Evolutionary conservation across 768 basidiomycete species (phyloP).

Genomic region (Sarcodon sp.): DNA sequence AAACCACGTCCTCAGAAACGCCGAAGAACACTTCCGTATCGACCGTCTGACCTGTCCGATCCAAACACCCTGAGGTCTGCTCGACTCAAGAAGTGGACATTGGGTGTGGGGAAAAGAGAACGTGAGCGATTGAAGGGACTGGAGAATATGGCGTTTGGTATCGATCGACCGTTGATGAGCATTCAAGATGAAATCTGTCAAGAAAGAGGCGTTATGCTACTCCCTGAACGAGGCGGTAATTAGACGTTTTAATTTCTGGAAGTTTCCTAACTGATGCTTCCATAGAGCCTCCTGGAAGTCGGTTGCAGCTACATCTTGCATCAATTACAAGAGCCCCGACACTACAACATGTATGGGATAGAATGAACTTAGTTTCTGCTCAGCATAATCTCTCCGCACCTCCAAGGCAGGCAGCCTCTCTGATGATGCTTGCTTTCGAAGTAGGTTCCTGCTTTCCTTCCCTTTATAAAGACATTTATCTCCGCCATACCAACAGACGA

Average conservation of each 20-base stretch:
- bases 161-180: slow-evolving; percentile 30
- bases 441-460: slow-evolving; percentile 21
- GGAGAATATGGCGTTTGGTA: slow-evolving; percentile 24
- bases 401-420: slow-evolving; percentile 45
- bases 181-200: slow-evolving; percentile 55
- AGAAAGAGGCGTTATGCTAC: slow-evolving; percentile 54
- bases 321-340: slow-evolving; percentile 63
- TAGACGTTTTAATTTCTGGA: neutral
- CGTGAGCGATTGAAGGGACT: slow-evolving; percentile 54
- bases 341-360: slow-evolving; percentile 64
- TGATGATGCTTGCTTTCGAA: slow-evolving; percentile 72
- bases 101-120: slow-evolving; percentile 61
- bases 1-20: slow-evolving; percentile 60
- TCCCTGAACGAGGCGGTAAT: slow-evolving; percentile 56
- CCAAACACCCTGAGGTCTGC: slow-evolving; percentile 43
- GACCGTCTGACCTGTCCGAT: slow-evolving; percentile 45
- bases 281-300: slow-evolving; percentile 57
- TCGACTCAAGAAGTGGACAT: slow-evolving; percentile 62
- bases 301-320: slow-evolving; percentile 60
- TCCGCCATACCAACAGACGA: slow-evolving; percentile 33
- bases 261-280: neutral
- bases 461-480: neutral
- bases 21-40: slow-evolving; percentile 56
- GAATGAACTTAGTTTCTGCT: slow-evolving; percentile 71
- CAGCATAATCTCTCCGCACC: slow-evolving; percentile 60